Base-by-base conservation (phyloP, 371 early-diverging fungal species). In the Nematocida parisii region DNA sequence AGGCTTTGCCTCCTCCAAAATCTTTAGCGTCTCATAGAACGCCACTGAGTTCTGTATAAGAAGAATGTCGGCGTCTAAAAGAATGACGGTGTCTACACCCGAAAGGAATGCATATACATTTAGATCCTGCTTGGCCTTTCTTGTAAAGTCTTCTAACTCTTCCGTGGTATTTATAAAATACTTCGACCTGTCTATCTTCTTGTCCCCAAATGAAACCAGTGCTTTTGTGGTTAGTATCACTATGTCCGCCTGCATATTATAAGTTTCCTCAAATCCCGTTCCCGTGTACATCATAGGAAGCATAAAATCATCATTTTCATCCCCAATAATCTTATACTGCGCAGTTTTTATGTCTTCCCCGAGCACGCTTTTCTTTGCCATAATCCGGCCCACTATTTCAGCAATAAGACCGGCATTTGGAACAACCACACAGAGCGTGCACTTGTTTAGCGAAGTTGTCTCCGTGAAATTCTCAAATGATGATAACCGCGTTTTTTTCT, bases 31-130 rank as follows among this genome's bases (percentile, higher is more conserved):
- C 45, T 77, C 80, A 7, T 15, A 13, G 15, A 77, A 39, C 6
- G 60, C 42, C 1, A 66, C 52, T 2, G 66, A 27, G 57, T 70
- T 77, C 45, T 77, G 80, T 40, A 71, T 13, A 11, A 71, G 70
- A 5, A 77, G 60, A 58, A 77, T 22, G 47, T 77, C 68, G 4
- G 80, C 60, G 22, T 77, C 80, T 5, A 77, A 13, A 4, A 68
- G 24, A 44, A 77, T 56, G n/a, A 46, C 56, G 0, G 80, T 77
- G 55, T 77, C 68, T 45, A 71, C 71, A 20, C 80, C 62, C 0
- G 80, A 77, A 20, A 77, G 80, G 40, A 77, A 77, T 13, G 80
- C 39, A 61, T 77, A 77, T 39, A 77, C 61, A 13, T 60, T 66
- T 33, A 67, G 15, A 18, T 67, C 58, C 11, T 67, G 18, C 52